Evolutionary conservation across 2,329 filamentous ascomycete genomes (phyloP).

Genomic region (Ascochyta clinopodiicola): DNA sequence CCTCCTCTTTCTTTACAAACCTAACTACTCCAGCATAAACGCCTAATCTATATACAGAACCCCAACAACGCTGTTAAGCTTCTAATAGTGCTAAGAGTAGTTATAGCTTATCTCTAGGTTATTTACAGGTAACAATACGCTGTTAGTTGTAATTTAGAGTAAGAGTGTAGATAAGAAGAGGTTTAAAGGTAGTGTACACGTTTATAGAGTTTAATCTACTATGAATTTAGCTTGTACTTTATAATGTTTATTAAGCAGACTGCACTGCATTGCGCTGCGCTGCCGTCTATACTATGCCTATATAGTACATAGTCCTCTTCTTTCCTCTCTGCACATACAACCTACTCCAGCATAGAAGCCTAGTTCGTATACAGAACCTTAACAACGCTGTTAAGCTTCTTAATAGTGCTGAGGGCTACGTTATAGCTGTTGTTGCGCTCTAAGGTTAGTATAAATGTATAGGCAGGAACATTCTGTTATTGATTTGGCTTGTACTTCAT

Average conservation of each 20-base stretch:
- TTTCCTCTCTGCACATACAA: too few species aligned
- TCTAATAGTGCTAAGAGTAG: constrained; percentile 92
- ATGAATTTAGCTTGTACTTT: constrained; percentile 11
- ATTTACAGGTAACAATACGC: constrained; percentile 56
- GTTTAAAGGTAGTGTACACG: not conserved
- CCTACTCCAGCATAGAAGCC: constrained; percentile 91
- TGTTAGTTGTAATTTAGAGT: constrained; percentile 50
- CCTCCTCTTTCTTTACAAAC: not conserved
- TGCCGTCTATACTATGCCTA: constrained; percentile 41
- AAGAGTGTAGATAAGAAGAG: not conserved
- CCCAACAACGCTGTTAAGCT: constrained; percentile 96
- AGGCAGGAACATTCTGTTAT: too few species aligned
- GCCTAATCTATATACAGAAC: constrained; percentile 98
- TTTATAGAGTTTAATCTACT: not conserved
- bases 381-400: constrained; percentile 96
- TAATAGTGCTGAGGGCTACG: constrained; percentile 90
- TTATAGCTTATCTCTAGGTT: constrained; percentile 77
- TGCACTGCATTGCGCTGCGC: constrained; percentile 23
- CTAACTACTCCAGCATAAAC: constrained; percentile 82
- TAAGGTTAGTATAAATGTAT: too few species aligned
- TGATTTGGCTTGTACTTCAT: constrained; percentile 13
- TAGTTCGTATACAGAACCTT: constrained; percentile 98
- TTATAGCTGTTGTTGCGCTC: constrained; percentile 94
- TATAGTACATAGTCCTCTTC: constrained; percentile 40
- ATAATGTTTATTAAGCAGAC: constrained; percentile 27